phyloP scores from a whole-genome alignment of 176 grass and related monocot species.

The Phragmites australis region DNA sequence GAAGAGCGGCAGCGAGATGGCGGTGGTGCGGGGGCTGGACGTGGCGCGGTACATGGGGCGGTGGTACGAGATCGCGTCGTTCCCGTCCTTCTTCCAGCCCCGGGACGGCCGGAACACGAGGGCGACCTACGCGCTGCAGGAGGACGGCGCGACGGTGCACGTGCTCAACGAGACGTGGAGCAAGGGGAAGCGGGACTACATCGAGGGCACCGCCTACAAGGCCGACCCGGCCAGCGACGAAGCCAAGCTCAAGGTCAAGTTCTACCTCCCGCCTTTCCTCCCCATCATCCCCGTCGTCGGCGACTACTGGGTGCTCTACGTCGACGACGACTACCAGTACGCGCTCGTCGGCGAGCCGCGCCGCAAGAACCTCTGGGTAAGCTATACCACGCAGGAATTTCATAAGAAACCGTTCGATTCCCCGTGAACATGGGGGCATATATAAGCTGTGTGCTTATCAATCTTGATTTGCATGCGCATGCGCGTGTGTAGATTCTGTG shows the following conservation, averaged over 20 bases:
- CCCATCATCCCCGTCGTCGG: constrained; percentile 84
- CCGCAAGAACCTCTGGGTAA: constrained; percentile 62
- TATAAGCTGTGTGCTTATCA: not conserved
- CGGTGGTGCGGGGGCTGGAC: constrained; percentile 68
- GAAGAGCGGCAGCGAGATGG: constrained; percentile 62
- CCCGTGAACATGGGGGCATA: not conserved
- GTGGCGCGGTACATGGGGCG: constrained; percentile 82
- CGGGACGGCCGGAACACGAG: constrained; percentile 71
- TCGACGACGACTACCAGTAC: constrained; percentile 73
- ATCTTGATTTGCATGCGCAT: not conserved
- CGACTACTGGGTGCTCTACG: constrained; percentile 89
- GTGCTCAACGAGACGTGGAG: constrained; percentile 98
- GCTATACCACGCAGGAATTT: not conserved
- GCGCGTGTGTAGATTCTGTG: constrained; percentile 41
- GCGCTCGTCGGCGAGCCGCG: constrained; percentile 76
- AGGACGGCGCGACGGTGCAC: constrained; percentile 72
- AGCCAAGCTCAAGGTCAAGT: constrained; percentile 98
- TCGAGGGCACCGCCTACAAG: constrained; percentile 86
- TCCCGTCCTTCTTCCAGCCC: constrained; percentile 76
- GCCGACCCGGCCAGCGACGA: constrained; percentile 70
- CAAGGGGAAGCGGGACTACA: constrained; percentile 56
- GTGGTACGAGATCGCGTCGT: constrained; percentile 92
- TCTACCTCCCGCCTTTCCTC: constrained; percentile 90
- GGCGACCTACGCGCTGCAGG: constrained; percentile 64
- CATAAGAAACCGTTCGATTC: not conserved